Percentiles rank a stretch among this genome's conserved stretches.
Evolutionary conservation across 1,284 basidiomycete genomes (phyloP).

Genomic region (Spongiforma sp.): DNA sequence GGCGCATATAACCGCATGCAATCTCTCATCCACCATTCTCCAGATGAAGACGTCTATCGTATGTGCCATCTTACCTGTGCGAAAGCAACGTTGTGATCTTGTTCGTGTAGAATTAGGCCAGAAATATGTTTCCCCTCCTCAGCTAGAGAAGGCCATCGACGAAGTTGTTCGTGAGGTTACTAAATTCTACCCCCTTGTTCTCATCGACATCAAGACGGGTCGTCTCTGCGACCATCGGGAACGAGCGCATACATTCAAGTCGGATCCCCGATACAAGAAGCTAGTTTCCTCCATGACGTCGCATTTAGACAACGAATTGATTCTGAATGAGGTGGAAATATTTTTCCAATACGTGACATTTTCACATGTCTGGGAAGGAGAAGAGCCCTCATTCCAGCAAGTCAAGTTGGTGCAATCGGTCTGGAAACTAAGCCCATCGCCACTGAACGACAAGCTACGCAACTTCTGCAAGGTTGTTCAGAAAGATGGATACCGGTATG

Average conservation of each 20-base stretch:
- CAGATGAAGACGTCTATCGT: neutral
- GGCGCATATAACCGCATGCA: neutral
- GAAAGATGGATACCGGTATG: neutral
- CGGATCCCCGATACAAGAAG: neutral
- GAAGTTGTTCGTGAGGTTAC: neutral
- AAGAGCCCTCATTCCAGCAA: neutral
- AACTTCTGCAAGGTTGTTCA: neutral
- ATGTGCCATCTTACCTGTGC: neutral
- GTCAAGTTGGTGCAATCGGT: neutral
- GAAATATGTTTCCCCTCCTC: neutral
- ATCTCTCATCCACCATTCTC: neutral
- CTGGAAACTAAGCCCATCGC: neutral
- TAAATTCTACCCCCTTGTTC: neutral
- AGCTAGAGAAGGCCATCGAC: neutral
- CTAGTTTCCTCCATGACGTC: neutral
- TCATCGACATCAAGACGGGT: slow-evolving; percentile 11
- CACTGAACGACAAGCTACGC: neutral
- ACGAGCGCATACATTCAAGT: neutral
- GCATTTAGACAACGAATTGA: neutral
- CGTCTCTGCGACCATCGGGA: neutral
- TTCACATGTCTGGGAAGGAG: no score
- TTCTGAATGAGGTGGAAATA: neutral
- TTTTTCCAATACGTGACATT: no score
- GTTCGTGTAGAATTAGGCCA: neutral
- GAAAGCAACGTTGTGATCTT: neutral